Base-by-base conservation (phyloP, 306 rosid species). In the Fagus sylvatica region DNA sequence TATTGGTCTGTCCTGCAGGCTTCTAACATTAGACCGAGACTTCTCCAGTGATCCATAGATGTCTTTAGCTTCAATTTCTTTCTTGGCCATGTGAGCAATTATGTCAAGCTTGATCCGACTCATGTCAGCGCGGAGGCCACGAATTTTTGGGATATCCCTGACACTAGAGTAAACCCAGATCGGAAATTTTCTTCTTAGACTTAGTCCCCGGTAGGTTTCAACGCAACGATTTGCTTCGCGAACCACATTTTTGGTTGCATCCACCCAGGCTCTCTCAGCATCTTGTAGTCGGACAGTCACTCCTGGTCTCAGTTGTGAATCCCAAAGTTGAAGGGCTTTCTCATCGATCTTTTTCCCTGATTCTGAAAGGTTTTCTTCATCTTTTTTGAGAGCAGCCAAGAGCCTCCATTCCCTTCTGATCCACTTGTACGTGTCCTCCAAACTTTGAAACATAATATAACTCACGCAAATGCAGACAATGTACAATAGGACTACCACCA, bases 391-490 rank as follows among this genome's bases (percentile, higher is more conserved):
- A 32, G 67, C 73, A 2, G 7, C 1, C 73, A 72, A 28, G 3
- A 72, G 11, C 66, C 56, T 37, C 66, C 36, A 37, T 37, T 72
- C 82, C 64, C 42, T 78, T 51, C 46, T n/a, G 11, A 78, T 72
- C 77, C 82, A 78, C 36, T 51, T 48, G 56, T 48, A 62, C 30
- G 61, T 72, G 9, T 72, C 42, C 53, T 78, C 53, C 46, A 41
- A 6, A 41, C 9, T 7, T 41, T 41, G 46, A 41, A 41, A 41
- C 46, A 7, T 41, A 41, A 41, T 5, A 5, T 41, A 7, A 41
- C 8, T 41, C 46, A 41, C 8, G 46, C 6, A 5, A 41, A 41
- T 41, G 46, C 46, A 41, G 46, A 9, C 46, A 9, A 41, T 6
- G 46, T 41, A 41, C 46, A 41, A 41, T 41, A 41, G 46, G 46